These are phyloP conservation scores for Chrysochromulina tobinii DNA, from an alignment of 78 protist genomes.

Conservation along the genomic window DNA sequence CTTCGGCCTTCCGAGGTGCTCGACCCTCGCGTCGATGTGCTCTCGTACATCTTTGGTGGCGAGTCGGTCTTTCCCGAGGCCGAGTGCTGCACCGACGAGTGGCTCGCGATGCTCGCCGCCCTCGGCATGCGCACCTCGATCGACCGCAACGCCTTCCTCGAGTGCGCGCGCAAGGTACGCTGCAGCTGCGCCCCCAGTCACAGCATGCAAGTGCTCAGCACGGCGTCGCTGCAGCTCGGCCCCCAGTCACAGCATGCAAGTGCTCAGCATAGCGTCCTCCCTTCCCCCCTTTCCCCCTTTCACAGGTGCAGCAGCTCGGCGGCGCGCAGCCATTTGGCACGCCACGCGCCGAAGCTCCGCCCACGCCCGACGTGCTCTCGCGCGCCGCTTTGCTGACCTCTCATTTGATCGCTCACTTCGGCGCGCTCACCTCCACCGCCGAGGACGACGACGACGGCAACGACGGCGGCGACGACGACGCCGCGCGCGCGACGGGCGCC, in stretches of 20 bases:
- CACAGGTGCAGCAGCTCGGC: not conserved
- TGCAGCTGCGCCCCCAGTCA: not conserved
- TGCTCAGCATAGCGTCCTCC: not conserved
- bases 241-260: not conserved
- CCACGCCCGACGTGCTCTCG: not conserved
- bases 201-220: not conserved
- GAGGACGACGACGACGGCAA: not conserved
- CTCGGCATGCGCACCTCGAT: not conserved
- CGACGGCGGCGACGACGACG: not conserved
- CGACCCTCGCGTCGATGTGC: not conserved
- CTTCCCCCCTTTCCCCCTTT: too few species aligned
- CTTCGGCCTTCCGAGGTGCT: not conserved
- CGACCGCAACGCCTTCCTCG: not conserved
- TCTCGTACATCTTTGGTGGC: not conserved
- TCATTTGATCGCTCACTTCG: not conserved
- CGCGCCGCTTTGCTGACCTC: not conserved
- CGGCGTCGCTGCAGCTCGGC: not conserved
- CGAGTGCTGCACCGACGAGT: not conserved
- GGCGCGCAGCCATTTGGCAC: not conserved
- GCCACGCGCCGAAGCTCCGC: not conserved
- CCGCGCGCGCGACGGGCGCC: too few species aligned
- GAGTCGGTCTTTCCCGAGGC: not conserved
- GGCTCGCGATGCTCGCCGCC: not conserved
- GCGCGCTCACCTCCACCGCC: not conserved
- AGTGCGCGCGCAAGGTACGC: not conserved